phyloP scores from a whole-genome alignment of 2,329 filamentous ascomycete species.

The Colletotrichum acutatum region DNA sequence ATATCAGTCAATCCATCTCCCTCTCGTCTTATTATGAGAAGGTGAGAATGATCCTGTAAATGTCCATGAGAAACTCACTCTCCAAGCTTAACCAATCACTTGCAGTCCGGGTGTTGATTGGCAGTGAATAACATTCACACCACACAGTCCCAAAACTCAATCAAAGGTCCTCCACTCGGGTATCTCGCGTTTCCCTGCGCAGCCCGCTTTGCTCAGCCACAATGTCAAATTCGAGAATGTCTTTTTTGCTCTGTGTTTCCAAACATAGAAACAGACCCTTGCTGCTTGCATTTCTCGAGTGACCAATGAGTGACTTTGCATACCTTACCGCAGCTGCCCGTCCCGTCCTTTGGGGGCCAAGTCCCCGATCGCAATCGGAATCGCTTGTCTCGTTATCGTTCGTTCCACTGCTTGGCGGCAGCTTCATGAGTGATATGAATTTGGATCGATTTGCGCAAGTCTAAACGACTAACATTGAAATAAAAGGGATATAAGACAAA shows the following conservation, averaged over 20 bases:
- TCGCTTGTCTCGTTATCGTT: neutral
- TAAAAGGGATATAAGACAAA: neutral
- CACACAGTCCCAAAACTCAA: neutral
- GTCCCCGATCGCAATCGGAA: slow-evolving; percentile 6
- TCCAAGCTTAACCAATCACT: neutral
- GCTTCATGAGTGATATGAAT: neutral
- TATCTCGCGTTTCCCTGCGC: neutral
- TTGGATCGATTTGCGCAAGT: neutral
- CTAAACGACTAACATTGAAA: neutral
- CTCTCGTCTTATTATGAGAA: neutral
- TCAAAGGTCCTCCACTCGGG: neutral
- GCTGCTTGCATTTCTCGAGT: neutral
- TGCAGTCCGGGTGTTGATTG: neutral
- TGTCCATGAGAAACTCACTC: neutral
- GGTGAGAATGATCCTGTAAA: neutral
- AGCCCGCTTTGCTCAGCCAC: slow-evolving; percentile 10
- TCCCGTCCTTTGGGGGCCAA: neutral
- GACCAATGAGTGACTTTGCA: neutral
- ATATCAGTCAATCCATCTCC: neutral
- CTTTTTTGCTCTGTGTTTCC: neutral
- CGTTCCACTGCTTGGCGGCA: neutral
- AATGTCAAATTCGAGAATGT: neutral
- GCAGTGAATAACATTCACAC: no score
- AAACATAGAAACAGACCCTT: slow-evolving; percentile 18
- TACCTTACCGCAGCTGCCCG: neutral